Evolutionary conservation across 306 rosid genomes (phyloP).

Genomic region (Pachyrhizus erosus): DNA sequence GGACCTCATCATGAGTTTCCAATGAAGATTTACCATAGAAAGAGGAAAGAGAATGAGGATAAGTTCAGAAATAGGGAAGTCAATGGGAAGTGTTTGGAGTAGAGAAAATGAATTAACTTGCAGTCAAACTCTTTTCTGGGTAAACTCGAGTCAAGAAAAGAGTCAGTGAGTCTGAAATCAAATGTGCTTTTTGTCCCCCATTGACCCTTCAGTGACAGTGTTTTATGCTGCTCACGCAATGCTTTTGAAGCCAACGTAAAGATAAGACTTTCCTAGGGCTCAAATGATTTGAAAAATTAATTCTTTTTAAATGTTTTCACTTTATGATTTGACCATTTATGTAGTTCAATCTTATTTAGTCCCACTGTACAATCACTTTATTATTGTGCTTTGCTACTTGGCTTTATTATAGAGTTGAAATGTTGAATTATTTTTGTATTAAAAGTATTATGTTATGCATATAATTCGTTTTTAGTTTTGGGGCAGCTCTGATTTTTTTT

Average conservation of each 20-base stretch:
- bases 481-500: not conserved
- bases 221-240: not conserved
- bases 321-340: too few species aligned
- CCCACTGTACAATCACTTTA: not conserved
- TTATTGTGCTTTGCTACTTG: not conserved
- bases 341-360: not conserved
- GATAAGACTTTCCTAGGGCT: not conserved
- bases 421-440: not conserved
- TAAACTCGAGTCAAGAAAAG: too few species aligned
- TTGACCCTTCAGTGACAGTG: not conserved
- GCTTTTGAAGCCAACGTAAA: not conserved
- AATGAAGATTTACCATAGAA: not conserved
- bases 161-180: too few species aligned
- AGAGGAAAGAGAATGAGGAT: not conserved
- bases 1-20: not conserved
- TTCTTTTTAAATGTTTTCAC: not conserved
- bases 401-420: not conserved
- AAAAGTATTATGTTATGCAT: not conserved
- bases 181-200: not conserved
- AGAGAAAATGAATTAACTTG: not conserved
- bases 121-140: not conserved
- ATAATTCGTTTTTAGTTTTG: not conserved
- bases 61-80: too few species aligned
- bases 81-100: not conserved
- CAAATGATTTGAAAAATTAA: not conserved